These are phyloP conservation scores for Backusella circina DNA, from an alignment of 192 early-diverging fungal genomes.

Conservation along the genomic window DNA sequence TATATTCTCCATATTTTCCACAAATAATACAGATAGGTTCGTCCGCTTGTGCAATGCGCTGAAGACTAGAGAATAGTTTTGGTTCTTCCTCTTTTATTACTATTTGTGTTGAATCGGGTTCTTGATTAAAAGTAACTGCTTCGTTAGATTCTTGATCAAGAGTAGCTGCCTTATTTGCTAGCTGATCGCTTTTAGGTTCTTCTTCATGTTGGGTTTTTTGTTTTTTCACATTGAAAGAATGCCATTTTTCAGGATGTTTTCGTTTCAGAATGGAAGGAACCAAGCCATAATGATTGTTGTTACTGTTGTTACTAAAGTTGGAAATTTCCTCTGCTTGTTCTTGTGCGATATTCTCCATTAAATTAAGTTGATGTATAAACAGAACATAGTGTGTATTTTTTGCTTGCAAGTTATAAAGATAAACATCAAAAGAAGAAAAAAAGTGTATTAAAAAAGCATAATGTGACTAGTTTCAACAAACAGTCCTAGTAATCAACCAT, in stretches of 20 bases:
- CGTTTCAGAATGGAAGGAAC: neutral
- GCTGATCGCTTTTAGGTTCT: neutral
- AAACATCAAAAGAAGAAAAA: too few relatives aligned
- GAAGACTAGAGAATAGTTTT: constrained; percentile 20
- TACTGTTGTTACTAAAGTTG: neutral
- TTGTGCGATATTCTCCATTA: neutral
- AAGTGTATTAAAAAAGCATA: too few relatives aligned
- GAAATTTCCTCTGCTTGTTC: neutral
- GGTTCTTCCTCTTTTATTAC: neutral
- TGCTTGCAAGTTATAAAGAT: neutral
- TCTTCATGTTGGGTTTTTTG: neutral
- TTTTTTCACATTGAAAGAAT: neutral
- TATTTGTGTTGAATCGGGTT: neutral
- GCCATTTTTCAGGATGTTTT: neutral
- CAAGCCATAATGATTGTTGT: neutral
- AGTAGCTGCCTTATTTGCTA: neutral
- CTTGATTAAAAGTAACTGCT: neutral
- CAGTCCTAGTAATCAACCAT: too few relatives aligned
- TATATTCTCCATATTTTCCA: constrained; percentile 45
- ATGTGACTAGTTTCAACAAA: too few relatives aligned
- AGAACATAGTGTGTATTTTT: neutral
- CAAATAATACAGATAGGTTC: constrained; percentile 43
- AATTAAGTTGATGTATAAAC: neutral
- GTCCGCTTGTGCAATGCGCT: constrained; percentile 19
- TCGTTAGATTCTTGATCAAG: neutral